Evolutionary conservation across 306 rosid genomes (phyloP).

Genomic region (Albizia julibrissin): DNA sequence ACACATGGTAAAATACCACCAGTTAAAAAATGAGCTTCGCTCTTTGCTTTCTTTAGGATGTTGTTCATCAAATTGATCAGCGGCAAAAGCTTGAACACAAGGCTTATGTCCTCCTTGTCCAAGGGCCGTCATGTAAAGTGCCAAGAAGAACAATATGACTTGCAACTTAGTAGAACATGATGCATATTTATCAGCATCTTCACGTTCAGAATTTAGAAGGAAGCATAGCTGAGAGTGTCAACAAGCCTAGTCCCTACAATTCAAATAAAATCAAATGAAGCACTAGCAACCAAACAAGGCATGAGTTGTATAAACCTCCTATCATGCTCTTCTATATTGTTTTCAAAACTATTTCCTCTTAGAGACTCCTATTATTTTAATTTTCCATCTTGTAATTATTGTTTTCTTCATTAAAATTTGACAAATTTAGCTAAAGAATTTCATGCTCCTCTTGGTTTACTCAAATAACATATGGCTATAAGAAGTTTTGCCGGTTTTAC

Average conservation of each 20-base stretch:
- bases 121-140: conserved; percentile 12
- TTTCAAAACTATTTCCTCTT: not conserved
- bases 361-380: not conserved
- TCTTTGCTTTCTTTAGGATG: conserved; percentile 2
- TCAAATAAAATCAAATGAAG: not conserved
- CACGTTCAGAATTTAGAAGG: not conserved
- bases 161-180: not conserved
- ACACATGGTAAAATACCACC: conserved; percentile 17
- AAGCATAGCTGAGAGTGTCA: conserved; percentile 16
- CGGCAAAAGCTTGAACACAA: conserved; percentile 9
- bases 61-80: conserved; percentile 8
- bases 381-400: not conserved
- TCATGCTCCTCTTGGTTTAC: not conserved
- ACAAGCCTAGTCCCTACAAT: not conserved
- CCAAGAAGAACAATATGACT: not conserved
- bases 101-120: conserved; percentile 17
- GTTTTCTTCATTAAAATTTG: not conserved
- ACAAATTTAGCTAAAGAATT: not conserved
- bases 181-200: not conserved
- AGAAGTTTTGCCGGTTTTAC: not conserved
- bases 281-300: not conserved
- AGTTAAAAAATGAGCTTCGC: conserved; percentile 15
- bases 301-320: not conserved
- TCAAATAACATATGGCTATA: not conserved
- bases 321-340: not conserved